Conservation (phyloP, 371 early-diverging fungal species). For the Mortierella sp. region DNA sequence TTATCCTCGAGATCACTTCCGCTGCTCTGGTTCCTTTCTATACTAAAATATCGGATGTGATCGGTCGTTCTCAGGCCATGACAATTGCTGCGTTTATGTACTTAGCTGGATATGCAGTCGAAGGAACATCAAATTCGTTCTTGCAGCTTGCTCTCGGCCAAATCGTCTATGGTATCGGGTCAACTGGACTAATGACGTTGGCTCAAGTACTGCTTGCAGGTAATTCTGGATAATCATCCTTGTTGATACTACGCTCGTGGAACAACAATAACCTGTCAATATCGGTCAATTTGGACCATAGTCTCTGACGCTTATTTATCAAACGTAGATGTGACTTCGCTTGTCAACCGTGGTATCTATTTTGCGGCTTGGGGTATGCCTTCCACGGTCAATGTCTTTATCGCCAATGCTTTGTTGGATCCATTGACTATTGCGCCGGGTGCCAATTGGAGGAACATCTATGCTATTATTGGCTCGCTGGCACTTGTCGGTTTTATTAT, state of each 20-base stretch:
- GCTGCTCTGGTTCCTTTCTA: slow-evolving; percentile 55
- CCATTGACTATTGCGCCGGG: slow-evolving; percentile 30
- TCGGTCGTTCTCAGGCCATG: slow-evolving; percentile 50
- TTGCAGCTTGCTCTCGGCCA: slow-evolving; percentile 53
- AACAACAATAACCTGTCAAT: background rate
- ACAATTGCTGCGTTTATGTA: slow-evolving; percentile 44
- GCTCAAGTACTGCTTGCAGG: slow-evolving; percentile 54
- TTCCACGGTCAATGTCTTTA: slow-evolving; percentile 8
- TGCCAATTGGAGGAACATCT: slow-evolving; percentile 51
- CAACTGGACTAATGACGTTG: slow-evolving; percentile 45
- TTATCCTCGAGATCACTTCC: slow-evolving; percentile 48
- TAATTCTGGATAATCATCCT: slow-evolving; percentile 15
- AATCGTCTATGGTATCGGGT: slow-evolving; percentile 54
- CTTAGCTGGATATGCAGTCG: slow-evolving; percentile 40
- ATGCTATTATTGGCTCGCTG: slow-evolving; percentile 48
- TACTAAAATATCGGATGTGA: slow-evolving; percentile 54
- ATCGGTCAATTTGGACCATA: background rate
- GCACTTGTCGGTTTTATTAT: slow-evolving; percentile 29
- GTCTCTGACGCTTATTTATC: background rate
- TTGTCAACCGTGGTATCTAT: slow-evolving; percentile 20
- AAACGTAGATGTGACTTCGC: slow-evolving; percentile 13
- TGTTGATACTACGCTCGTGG: background rate
- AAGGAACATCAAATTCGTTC: slow-evolving; percentile 45
- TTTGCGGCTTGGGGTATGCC: slow-evolving; percentile 28
- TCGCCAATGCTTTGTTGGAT: slow-evolving; percentile 21